Evolutionary conservation across 345 rosid genomes (phyloP), one percentile per base, ranked within the genome.

Genomic region (Ceriops decandra): DNA sequence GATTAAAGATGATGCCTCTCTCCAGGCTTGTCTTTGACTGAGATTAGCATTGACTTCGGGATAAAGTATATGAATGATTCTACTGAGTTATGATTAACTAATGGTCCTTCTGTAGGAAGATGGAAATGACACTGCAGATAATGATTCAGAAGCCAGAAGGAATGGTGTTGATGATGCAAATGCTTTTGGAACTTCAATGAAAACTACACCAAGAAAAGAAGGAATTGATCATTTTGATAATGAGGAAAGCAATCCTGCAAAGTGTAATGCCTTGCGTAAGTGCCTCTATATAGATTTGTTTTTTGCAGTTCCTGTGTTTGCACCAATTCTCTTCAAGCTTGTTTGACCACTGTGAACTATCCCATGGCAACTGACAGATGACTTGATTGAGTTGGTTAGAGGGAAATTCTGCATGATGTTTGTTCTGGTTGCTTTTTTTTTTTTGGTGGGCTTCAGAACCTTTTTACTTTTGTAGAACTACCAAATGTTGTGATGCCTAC

Each of bases 231-330:
- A 61, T 72, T 93, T 93, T 80, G 80, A 82, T 59, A 72, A 76
- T 63, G 82, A 77, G 69, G 93, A 88, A 76, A 76, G 78, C 71
- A 78, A 86, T 76, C 93, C 89, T 62, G 73, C 76, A 68, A 89
- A 86, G 84, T 79, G 96, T 64, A 86, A 84, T 80, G 96, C 98
- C 32, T 71, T 90, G 87, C 76, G 95, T 88, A 82, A 79, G 96
- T 82, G 26, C 60, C 17, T 42, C 38, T 51, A 13, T 46, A 24
- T 31, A 27, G n/a, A 1, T 58, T 54, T 9, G 28, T 54, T 42
- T 24, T 20, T 42, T 58, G 42, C 31, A 22, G 30, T 42, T 58
- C 35, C 17, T 51, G 47, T 27, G 24, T 57, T 57, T 46, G 31
- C 28, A 28, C 56, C 1, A 19, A 57, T 51, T 28, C 11, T 9